phyloP scores from a whole-genome alignment of 306 rosid species.

The Begonia masoniana region DNA sequence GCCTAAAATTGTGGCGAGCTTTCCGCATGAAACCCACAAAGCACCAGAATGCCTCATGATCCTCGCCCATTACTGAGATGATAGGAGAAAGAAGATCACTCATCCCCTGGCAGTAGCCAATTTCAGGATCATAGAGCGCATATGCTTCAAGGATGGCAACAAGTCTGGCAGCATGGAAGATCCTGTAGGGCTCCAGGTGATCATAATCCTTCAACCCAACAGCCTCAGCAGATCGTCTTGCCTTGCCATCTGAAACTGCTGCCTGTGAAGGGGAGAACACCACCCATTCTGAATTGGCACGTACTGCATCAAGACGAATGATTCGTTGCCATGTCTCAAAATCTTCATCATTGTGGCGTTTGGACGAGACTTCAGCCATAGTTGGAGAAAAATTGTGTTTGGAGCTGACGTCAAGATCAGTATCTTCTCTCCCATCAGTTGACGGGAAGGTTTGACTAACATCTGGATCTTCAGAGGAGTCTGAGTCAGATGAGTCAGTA shows the following conservation, averaged over 20 bases:
- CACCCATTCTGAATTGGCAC: slow-evolving; percentile 89
- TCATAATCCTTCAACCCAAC: slow-evolving; percentile 92
- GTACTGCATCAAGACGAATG: slow-evolving; percentile 92
- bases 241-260: slow-evolving; percentile 47
- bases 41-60: slow-evolving; percentile 99
- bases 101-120: slow-evolving; percentile 99
- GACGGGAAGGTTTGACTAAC: slow-evolving; percentile 55
- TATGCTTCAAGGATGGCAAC: slow-evolving; percentile 98
- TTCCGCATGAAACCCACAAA: slow-evolving; percentile 98
- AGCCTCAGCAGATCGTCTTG: slow-evolving; percentile 63
- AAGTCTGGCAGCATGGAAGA: slow-evolving; percentile 82
- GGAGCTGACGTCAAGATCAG: slow-evolving; percentile 29
- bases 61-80: slow-evolving; percentile 63
- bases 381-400: slow-evolving; percentile 49
- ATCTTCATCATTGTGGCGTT: slow-evolving; percentile 45
- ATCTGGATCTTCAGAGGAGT: slow-evolving; percentile 74
- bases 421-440: slow-evolving; percentile 40
- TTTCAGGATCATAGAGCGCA: slow-evolving; percentile 89
- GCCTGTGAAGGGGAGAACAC: slow-evolving; percentile 55
- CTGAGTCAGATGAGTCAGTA: slow-evolving; percentile 79
- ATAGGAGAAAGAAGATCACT: slow-evolving; percentile 97
- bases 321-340: slow-evolving; percentile 92
- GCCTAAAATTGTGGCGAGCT: slow-evolving; percentile 98
- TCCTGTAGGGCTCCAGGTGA: slow-evolving; percentile 72
- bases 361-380: slow-evolving; percentile 30